Evolutionary conservation across 441 rosid genomes (phyloP), one percentile per base, ranked within the genome.

Genomic region (Bocquillonia castaneifolia): DNA sequence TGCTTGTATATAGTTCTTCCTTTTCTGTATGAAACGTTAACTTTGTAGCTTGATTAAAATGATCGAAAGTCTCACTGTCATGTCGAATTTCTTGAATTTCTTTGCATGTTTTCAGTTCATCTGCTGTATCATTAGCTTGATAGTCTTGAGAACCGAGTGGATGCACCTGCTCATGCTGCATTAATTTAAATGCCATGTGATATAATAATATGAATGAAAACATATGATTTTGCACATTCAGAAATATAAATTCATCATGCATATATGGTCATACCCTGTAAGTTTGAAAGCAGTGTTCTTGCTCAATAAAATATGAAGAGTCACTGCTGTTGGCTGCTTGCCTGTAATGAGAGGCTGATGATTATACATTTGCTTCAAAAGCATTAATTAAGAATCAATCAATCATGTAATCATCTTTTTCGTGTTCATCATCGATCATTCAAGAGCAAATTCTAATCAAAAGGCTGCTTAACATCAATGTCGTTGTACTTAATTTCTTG

Each of bases 121-220:
- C 56, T 60, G n/a, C 28, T 29, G 1, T n/a, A 48, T 72, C 70
- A 56, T 71, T 63, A 56, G 63, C 57, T 60, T 34, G 59, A 70
- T 78, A 70, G 20, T 74, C 77, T 75, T 14, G 72, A 39, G 78
- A 71, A 80, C 74, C 83, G 68, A 81, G 63, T 51, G 83, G 78
- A 59, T 82, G 81, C 76, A 84, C 82, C 71, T 77, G 81, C 61
- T 84, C 79, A 74, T 75, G 69, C 87, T 84, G 87, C 73, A 81
- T 52, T 36, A 17, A 66, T 52, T 69, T 80, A 29, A 55, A 14
- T 22, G 23, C 26, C 64, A 74, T 37, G 29, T n/a, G 8, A 17
- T 34, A 15, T 14, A 17, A 6, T 1, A 39, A 18, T 23, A 4
- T 31, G 63, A 56, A 31, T 22, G n/a, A 13, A 36, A 28, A 44